phyloP scores from a whole-genome alignment of 2,329 filamentous ascomycete genomes.

The Colletotrichum kahawae region DNA sequence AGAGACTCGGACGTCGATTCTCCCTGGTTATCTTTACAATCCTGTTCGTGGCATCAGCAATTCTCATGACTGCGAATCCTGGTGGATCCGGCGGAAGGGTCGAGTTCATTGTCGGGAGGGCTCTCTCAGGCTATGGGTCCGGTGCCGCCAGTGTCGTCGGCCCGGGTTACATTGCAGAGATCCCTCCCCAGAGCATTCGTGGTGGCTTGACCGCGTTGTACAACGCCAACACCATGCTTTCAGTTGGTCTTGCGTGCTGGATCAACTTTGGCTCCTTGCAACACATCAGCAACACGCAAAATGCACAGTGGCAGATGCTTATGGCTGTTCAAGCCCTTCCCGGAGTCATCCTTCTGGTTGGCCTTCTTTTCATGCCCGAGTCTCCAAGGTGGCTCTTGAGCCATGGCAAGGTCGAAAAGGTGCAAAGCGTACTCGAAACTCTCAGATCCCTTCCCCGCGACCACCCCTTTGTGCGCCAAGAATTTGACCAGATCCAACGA shows the following conservation, averaged over 20 bases:
- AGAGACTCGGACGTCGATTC: conserved; percentile 42
- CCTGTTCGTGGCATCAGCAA: conserved; percentile 49
- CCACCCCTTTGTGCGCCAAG: not conserved
- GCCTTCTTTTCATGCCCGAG: conserved; percentile 4
- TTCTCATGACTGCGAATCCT: conserved; percentile 42
- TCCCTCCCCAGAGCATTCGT: conserved; percentile 50
- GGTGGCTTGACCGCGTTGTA: conserved; percentile 47
- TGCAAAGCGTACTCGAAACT: not conserved
- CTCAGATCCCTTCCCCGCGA: not conserved
- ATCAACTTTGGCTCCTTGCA: conserved; percentile 47
- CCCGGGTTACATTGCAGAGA: conserved; percentile 49
- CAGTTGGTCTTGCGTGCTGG: conserved; percentile 46
- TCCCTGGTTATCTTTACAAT: conserved; percentile 41
- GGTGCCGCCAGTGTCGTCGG: conserved; percentile 45
- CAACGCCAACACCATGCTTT: conserved; percentile 48
- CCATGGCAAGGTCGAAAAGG: not conserved
- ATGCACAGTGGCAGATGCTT: conserved; percentile 52
- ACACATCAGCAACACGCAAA: conserved; percentile 36
- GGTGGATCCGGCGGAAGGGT: conserved; percentile 20
- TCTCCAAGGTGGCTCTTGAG: not conserved
- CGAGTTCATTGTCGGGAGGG: not conserved
- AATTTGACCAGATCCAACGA: not conserved
- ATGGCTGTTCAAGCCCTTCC: conserved; percentile 7
- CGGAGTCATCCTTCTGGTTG: not conserved
- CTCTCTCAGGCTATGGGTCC: not conserved